phyloP scores from a whole-genome alignment of 164 flowering plant species.

The Buxus sempervirens region DNA sequence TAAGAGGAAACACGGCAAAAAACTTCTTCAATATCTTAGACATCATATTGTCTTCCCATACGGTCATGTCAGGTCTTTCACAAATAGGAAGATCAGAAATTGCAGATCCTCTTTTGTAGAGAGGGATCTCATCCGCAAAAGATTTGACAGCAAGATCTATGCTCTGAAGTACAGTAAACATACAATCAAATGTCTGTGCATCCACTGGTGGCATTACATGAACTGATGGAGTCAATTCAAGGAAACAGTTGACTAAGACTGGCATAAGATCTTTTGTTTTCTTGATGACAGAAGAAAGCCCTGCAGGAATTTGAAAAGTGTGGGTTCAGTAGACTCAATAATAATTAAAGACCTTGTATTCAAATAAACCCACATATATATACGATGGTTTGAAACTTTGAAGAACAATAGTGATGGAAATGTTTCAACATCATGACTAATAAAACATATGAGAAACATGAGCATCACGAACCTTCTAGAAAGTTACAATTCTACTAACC shows the following conservation, averaged over 20 bases:
- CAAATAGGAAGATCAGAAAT: slow-evolving; percentile 12
- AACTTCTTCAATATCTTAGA: slow-evolving; percentile 46
- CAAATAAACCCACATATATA: not conserved
- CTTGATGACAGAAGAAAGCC: slow-evolving; percentile 24
- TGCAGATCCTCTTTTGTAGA: slow-evolving; percentile 17
- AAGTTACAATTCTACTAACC: not conserved
- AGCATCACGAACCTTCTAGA: not conserved
- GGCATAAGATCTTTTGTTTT: slow-evolving; percentile 59
- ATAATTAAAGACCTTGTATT: not conserved
- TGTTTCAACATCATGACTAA: not conserved
- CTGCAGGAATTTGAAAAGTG: slow-evolving; percentile 30
- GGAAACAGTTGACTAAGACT: slow-evolving; percentile 65
- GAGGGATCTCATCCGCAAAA: slow-evolving; percentile 26
- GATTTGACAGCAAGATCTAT: slow-evolving; percentile 46
- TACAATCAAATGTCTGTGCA: slow-evolving; percentile 59
- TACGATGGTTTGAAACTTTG: slow-evolving; percentile 1
- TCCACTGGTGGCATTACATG: slow-evolving; percentile 37
- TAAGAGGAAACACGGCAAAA: slow-evolving; percentile 60
- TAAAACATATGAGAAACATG: not conserved
- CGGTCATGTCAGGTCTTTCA: slow-evolving; percentile 16
- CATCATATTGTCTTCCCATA: slow-evolving; percentile 28
- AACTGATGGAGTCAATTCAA: slow-evolving; percentile 46
- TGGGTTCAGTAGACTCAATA: not conserved
- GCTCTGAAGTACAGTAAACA: slow-evolving; percentile 64
- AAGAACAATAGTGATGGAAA: not conserved